phyloP scores from a whole-genome alignment of 345 rosid genomes.

The Acer campestre region DNA sequence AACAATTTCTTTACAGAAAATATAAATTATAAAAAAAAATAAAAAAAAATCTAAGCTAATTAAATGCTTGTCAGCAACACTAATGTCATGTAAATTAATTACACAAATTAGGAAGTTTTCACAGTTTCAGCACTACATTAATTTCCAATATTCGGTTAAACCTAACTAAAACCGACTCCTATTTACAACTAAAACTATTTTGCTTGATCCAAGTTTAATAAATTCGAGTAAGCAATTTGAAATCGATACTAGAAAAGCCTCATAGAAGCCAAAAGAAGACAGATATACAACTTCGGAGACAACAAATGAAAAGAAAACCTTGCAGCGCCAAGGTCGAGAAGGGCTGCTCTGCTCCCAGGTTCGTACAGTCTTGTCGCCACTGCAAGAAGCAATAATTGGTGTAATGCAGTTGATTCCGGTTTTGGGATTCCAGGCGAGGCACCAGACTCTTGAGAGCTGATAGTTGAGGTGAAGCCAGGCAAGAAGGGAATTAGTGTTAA shows the following conservation, averaged over 20 bases:
- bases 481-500: no score
- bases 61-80: background rate
- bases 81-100: background rate
- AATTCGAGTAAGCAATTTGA: background rate
- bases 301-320: slow-evolving; percentile 46
- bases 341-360: slow-evolving; percentile 76
- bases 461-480: no score
- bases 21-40: background rate
- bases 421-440: slow-evolving; percentile 83
- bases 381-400: slow-evolving; percentile 75
- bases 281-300: background rate
- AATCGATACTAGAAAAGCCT: background rate
- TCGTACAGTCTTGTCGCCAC: slow-evolving; percentile 92
- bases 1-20: background rate
- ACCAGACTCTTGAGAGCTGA: slow-evolving; percentile 56
- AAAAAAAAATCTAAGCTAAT: background rate
- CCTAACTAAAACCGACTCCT: background rate
- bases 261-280: background rate
- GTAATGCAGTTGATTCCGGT: slow-evolving; percentile 42
- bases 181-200: background rate
- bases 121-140: background rate
- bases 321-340: slow-evolving; percentile 74
- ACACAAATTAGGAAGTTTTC: background rate
- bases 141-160: background rate
- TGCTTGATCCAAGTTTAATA: no score